phyloP scores from a whole-genome alignment of 805 yeast species.

The Clavispora carvajalis region DNA sequence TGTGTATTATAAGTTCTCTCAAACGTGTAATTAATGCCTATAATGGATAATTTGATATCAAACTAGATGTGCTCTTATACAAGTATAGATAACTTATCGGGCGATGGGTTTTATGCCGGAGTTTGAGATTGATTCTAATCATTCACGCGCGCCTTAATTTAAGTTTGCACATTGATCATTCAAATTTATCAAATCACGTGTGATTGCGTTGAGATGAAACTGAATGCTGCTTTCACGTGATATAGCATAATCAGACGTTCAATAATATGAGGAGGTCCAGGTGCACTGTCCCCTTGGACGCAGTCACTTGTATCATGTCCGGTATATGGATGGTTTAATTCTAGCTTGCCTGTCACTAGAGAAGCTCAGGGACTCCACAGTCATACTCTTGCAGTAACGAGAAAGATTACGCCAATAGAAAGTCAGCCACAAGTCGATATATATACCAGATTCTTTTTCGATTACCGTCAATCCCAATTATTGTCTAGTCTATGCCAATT shows the following conservation, averaged over 20 bases:
- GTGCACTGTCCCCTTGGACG: not conserved
- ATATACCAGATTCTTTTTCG: not conserved
- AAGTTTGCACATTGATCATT: no score
- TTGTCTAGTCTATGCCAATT: not conserved
- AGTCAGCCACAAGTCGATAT: not conserved
- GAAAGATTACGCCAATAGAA: not conserved
- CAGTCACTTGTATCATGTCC: not conserved
- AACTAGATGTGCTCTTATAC: no score
- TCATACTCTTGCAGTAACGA: not conserved
- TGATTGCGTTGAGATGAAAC: conserved; percentile 6
- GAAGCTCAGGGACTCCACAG: not conserved
- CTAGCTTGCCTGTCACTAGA: not conserved
- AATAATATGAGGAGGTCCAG: conserved; percentile 2
- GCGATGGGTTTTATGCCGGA: no score
- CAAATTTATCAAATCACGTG: conserved; percentile 5
- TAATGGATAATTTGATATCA: no score
- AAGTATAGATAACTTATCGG: no score
- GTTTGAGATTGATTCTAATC: no score
- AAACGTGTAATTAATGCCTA: no score
- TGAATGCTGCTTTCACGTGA: conserved; percentile 7
- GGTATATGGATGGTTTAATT: not conserved
- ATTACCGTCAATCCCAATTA: no score
- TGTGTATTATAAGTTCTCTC: no score
- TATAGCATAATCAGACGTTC: conserved; percentile 6
- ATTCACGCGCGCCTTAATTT: no score